phyloP scores from a whole-genome alignment of 2,329 filamentous ascomycete species.

The Alternaria alternata region DNA sequence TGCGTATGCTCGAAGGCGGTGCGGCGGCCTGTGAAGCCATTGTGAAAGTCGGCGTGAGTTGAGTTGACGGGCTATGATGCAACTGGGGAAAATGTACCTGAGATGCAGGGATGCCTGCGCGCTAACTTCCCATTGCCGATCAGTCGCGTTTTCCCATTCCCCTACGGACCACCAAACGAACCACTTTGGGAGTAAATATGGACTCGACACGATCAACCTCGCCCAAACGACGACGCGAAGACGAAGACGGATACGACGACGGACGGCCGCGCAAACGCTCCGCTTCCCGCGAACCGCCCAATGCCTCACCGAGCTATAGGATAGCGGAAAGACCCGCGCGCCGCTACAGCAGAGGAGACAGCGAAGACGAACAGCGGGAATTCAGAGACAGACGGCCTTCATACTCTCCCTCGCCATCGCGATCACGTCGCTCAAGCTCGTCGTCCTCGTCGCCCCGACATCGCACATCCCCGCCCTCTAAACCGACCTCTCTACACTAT shows the following conservation, averaged over 20 bases:
- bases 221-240: conserved; percentile 41
- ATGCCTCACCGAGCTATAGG: conserved; percentile 38
- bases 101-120: conserved; percentile 21
- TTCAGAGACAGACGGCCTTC: conserved; percentile 34
- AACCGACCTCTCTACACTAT: conserved; percentile 71
- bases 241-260: conserved; percentile 39
- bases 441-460: conserved; percentile 26
- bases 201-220: conserved; percentile 30
- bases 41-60: conserved; percentile 1
- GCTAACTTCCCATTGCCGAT: conserved; percentile 17
- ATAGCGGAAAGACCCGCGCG: conserved; percentile 47
- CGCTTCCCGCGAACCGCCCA: conserved; percentile 39
- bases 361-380: conserved; percentile 41
- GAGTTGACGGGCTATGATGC: conserved; percentile 18
- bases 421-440: conserved; percentile 24
- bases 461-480: conserved; percentile 51
- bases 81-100: conserved; percentile 22
- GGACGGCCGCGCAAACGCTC: conserved; percentile 45
- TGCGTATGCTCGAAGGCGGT: conserved; percentile 67
- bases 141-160: conserved; percentile 19
- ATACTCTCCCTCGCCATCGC: conserved; percentile 28
- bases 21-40: conserved; percentile 32
- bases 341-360: conserved; percentile 45
- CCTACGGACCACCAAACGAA: conserved; percentile 8
- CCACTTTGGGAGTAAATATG: conserved; percentile 19